Evolutionary conservation across 1,139 yeast species (phyloP).

Genomic region (Keqinozyma sinolaborantium): DNA sequence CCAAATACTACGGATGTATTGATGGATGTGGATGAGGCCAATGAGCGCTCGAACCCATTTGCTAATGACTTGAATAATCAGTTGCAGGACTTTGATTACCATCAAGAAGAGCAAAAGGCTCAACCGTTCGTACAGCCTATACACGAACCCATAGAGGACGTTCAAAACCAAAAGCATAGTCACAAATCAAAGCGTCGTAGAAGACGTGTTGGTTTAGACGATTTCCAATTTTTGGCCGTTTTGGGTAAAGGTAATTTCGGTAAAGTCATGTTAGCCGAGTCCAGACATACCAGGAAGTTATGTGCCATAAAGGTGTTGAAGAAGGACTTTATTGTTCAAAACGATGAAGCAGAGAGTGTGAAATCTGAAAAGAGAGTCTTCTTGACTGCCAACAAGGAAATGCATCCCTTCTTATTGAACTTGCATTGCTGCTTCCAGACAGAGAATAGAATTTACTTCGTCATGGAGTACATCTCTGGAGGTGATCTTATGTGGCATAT

Average conservation of each 20-base stretch:
- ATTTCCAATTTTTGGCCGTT: constrained; percentile 89
- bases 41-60: background rate
- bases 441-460: constrained; percentile 93
- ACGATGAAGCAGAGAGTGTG: constrained; percentile 94
- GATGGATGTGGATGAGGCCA: background rate
- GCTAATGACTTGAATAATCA: background rate
- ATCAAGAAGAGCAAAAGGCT: constrained; percentile 1
- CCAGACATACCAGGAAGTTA: constrained; percentile 69
- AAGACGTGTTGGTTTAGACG: constrained; percentile 88
- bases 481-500: constrained; percentile 99
- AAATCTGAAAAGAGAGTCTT: constrained; percentile 92
- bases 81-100: constrained; percentile 1
- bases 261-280: constrained; percentile 94
- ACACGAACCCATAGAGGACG: constrained; percentile 2
- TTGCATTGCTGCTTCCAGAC: constrained; percentile 97
- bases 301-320: constrained; percentile 96
- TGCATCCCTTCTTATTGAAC: constrained; percentile 89
- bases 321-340: constrained; percentile 91
- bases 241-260: constrained; percentile 98
- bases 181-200: constrained; percentile 35
- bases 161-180: constrained; percentile 7
- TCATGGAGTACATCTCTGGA: constrained; percentile 96
- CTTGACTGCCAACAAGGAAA: constrained; percentile 81
- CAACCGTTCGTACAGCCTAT: background rate
- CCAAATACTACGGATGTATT: constrained; percentile 1